Evolutionary conservation across 345 rosid species (phyloP), one percentile per base, ranked within the genome.

Genomic region (Limnanthes douglasii): DNA sequence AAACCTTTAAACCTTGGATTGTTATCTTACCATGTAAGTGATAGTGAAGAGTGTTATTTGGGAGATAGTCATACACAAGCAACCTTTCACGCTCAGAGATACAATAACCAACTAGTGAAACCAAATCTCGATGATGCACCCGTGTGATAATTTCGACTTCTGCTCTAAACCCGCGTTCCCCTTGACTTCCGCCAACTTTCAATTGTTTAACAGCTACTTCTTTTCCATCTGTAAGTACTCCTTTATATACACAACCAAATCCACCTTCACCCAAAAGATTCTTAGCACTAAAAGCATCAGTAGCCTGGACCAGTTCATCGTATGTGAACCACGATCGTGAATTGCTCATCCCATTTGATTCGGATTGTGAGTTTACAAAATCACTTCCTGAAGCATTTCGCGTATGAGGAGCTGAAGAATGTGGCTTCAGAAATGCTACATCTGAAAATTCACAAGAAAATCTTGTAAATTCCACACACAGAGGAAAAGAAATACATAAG

Each of bases 211-310:
- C 98, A 15, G 98, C 98, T 33, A 84, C 67, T 45, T 72, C 92
- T 62, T 88, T 72, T 45, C 82, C 86, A 42, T 90, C 94, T 11
- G 61, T 31, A 33, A 90, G 66, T 36, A 66, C 37, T 5, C 98
- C 98, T 80, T 84, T 90, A 59, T 84, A 80, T 14, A 90, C 98
- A 61, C 93, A 73, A 18, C 98, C 98, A 62, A 90, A 90, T 16
- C 98, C 98, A 52, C 98, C 98, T 75, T 90, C 94, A 33, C 98
- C 98, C 34, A 90, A 58, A 52, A 75, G 84, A 64, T 90, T 84
- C 38, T 59, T 59, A 6, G 46, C 50, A 0, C 95, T 75, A 64
- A 84, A 90, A 18, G 78, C 73, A 55, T 64, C 50, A 5, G 96
- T 84, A 15, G 85, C 96, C 40, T 59, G 77, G 39, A 53, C 39